A percentile compares a stretch with the other conserved stretches of the same genome.
phyloP scores from a whole-genome alignment of 345 rosid species.

The Euphorbia pulcherrima region DNA sequence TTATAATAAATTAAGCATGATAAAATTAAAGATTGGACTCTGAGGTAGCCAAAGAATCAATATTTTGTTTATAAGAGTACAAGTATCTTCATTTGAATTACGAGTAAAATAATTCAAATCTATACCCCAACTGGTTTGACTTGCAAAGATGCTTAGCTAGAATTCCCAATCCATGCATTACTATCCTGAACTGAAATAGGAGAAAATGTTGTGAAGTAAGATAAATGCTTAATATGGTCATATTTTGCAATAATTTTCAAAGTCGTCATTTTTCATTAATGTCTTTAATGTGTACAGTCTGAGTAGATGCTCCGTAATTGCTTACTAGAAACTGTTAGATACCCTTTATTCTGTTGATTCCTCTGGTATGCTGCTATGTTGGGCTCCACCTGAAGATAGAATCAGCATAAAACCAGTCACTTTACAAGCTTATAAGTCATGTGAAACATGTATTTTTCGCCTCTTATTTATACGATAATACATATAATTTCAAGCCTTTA shows the following conservation, averaged over 20 bases:
- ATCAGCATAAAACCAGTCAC: slow-evolving; percentile 57
- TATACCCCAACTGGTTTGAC: neutral
- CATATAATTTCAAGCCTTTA: neutral
- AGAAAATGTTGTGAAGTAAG: neutral
- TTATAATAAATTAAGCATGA: too few species aligned
- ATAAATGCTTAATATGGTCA: neutral
- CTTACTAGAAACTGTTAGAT: slow-evolving; percentile 1
- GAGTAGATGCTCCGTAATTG: neutral
- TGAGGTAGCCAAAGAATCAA: too few species aligned
- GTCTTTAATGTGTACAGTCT: neutral
- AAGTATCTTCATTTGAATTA: neutral
- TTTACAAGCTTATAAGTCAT: neutral
- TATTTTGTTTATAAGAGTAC: neutral
- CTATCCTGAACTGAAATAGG: neutral
- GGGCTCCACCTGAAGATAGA: slow-evolving; percentile 61
- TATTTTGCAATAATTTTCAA: neutral
- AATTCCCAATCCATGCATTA: too few species aligned
- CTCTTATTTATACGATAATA: neutral
- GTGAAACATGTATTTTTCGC: neutral
- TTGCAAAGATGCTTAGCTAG: neutral
- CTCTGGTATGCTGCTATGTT: slow-evolving; percentile 76
- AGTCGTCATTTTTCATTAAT: neutral
- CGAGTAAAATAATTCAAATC: neutral
- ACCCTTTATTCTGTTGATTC: slow-evolving; percentile 15
- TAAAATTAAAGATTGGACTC: too few species aligned